phyloP scores from a whole-genome alignment of 345 rosid species.

The Luvunga scandens region DNA sequence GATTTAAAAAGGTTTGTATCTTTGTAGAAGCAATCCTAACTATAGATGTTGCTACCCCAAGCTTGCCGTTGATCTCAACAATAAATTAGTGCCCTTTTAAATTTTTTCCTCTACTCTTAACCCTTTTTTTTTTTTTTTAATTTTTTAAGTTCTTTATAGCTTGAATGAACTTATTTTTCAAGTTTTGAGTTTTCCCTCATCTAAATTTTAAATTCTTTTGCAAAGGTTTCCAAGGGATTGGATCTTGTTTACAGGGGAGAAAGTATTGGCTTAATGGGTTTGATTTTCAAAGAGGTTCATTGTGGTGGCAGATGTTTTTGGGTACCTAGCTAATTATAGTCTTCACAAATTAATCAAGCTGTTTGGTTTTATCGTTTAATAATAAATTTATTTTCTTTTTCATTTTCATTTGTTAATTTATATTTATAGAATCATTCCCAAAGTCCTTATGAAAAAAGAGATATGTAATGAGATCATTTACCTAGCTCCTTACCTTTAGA shows the following conservation, averaged over 20 bases:
- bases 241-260: slow-evolving; percentile 73
- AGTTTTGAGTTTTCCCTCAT: not conserved
- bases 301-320: slow-evolving; percentile 60
- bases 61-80: slow-evolving; percentile 54
- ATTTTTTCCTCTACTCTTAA: no score
- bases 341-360: not conserved
- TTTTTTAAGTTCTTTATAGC: not conserved
- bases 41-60: no score
- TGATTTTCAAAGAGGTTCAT: slow-evolving; percentile 57
- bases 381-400: not conserved
- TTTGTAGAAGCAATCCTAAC: no score
- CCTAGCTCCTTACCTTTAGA: not conserved
- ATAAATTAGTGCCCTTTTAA: slow-evolving; percentile 49
- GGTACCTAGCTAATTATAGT: slow-evolving; percentile 27
- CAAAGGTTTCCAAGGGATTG: slow-evolving; percentile 49
- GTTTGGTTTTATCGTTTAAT: not conserved
- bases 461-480: slow-evolving; percentile 18
- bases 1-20: no score
- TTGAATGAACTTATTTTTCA: no score
- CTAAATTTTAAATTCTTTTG: not conserved
- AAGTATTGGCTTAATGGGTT: slow-evolving; percentile 65
- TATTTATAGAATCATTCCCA: slow-evolving; percentile 65
- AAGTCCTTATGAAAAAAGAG: slow-evolving; percentile 85
- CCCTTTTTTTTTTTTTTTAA: not conserved
- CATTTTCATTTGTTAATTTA: not conserved